phyloP scores from a whole-genome alignment of 768 basidiomycete genomes.

The Megacollybia marginata region DNA sequence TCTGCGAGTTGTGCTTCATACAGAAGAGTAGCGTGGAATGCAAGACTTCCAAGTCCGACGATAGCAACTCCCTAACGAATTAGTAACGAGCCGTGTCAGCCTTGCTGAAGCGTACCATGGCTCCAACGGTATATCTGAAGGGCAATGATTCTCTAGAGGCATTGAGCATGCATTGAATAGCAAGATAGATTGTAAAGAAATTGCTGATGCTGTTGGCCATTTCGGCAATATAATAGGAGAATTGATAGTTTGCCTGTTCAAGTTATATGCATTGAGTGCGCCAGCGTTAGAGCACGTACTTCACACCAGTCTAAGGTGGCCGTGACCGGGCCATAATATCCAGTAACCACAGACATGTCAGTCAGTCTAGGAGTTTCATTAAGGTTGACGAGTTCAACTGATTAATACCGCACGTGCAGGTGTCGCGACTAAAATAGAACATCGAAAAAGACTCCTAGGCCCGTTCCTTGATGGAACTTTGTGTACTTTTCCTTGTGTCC shows the following conservation, averaged over 20 bases:
- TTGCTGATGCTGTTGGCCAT: constrained; percentile 72
- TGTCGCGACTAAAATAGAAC: too few species aligned
- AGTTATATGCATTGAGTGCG: neutral
- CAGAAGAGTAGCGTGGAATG: constrained; percentile 71
- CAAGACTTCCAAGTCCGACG: constrained; percentile 70
- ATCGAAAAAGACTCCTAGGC: too few species aligned
- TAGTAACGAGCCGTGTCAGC: neutral
- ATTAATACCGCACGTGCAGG: too few species aligned
- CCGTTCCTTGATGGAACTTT: too few species aligned
- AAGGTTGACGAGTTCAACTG: too few species aligned
- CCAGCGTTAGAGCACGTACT: constrained; percentile 20
- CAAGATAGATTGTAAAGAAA: constrained; percentile 46
- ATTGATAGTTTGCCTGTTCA: constrained; percentile 65
- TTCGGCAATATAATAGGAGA: constrained; percentile 72
- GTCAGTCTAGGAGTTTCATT: too few species aligned
- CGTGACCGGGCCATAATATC: constrained; percentile 59
- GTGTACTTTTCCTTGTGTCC: too few species aligned
- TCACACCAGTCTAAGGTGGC: constrained; percentile 74
- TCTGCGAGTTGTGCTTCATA: constrained; percentile 77
- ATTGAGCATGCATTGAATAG: constrained; percentile 39
- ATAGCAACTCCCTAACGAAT: constrained; percentile 49
- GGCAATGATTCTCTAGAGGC: constrained; percentile 29
- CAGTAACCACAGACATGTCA: constrained; percentile 13
- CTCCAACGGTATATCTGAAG: constrained; percentile 33
- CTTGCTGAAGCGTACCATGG: constrained; percentile 23